These are phyloP conservation scores for Scopulariopsis brevicaulis DNA, from an alignment of 2,329 filamentous ascomycete species.

Conservation along the genomic window DNA sequence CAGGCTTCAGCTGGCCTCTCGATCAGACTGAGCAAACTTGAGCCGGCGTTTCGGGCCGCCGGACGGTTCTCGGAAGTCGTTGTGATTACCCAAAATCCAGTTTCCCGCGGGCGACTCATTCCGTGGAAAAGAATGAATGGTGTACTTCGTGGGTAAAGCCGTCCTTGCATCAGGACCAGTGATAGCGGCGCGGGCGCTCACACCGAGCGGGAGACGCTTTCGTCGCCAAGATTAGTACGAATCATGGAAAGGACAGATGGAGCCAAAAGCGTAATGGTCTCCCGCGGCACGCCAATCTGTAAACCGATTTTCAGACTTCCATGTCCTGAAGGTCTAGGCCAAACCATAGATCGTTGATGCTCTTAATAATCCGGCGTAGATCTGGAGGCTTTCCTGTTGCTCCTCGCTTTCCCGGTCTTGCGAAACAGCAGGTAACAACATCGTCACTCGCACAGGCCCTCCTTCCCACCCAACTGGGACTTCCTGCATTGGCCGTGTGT, in stretches of 20 bases:
- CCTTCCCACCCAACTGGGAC: background rate
- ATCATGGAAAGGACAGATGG: too few species aligned
- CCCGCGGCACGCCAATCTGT: background rate
- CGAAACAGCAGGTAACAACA: background rate
- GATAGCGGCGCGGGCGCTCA: too few species aligned
- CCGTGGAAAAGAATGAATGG: too few species aligned
- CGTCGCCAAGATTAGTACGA: too few species aligned
- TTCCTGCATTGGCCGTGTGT: constrained; percentile 1
- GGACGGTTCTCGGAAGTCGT: background rate
- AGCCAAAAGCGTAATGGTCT: background rate
- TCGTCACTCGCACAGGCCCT: background rate
- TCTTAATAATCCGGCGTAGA: background rate
- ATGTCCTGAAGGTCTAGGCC: background rate
- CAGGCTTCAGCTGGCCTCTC: background rate
- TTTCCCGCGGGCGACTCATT: too few species aligned
- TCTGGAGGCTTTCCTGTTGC: background rate
- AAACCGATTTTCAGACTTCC: background rate
- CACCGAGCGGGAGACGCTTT: too few species aligned
- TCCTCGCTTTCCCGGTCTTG: background rate
- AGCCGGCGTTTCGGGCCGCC: background rate
- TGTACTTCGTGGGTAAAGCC: too few species aligned
- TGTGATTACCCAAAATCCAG: too few species aligned
- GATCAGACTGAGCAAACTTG: background rate
- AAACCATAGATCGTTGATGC: background rate
- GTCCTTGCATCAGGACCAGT: too few species aligned